Percentiles rank a stretch among this genome's conserved stretches.
These are phyloP conservation scores for Prunus campanulata DNA, from an alignment of 306 rosid genomes.

Conservation along the genomic window DNA sequence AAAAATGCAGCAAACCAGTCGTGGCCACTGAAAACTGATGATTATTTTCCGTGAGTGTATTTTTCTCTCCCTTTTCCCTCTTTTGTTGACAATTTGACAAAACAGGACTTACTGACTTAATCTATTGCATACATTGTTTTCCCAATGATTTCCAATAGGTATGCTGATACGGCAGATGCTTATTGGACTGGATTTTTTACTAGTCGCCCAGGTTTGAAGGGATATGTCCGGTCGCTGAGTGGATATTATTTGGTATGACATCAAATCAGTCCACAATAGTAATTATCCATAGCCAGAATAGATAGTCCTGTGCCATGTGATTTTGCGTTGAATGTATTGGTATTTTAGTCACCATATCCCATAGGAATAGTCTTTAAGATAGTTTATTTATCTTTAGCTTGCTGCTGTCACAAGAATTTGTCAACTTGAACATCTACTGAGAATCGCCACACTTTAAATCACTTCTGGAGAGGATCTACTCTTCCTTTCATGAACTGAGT, in stretches of 20 bases:
- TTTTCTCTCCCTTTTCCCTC: not conserved
- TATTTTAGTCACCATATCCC: no score
- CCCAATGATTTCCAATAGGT: slow-evolving; percentile 44
- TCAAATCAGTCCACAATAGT: not conserved
- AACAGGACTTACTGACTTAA: not conserved
- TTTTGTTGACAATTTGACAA: not conserved
- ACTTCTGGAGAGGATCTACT: not conserved
- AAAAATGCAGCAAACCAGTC: slow-evolving; percentile 71
- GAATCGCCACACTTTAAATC: not conserved
- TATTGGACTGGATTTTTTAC: slow-evolving; percentile 91
- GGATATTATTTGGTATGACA: slow-evolving; percentile 81
- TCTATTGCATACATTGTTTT: slow-evolving; percentile 13
- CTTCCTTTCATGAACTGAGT: not conserved
- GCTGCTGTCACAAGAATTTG: not conserved
- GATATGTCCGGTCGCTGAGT: slow-evolving; percentile 67
- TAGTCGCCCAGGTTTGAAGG: slow-evolving; percentile 73
- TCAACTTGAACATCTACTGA: not conserved
- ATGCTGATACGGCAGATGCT: slow-evolving; percentile 61
- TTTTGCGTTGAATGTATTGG: no score
- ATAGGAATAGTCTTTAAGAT: no score
- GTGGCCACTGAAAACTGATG: slow-evolving; percentile 88
- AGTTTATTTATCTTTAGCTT: not conserved
- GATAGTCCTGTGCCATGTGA: no score
- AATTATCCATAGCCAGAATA: not conserved
- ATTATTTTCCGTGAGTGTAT: slow-evolving; percentile 80